Evolutionary conservation across 2,329 filamentous ascomycete genomes (phyloP).

Genomic region (Alternaria ventricosa): DNA sequence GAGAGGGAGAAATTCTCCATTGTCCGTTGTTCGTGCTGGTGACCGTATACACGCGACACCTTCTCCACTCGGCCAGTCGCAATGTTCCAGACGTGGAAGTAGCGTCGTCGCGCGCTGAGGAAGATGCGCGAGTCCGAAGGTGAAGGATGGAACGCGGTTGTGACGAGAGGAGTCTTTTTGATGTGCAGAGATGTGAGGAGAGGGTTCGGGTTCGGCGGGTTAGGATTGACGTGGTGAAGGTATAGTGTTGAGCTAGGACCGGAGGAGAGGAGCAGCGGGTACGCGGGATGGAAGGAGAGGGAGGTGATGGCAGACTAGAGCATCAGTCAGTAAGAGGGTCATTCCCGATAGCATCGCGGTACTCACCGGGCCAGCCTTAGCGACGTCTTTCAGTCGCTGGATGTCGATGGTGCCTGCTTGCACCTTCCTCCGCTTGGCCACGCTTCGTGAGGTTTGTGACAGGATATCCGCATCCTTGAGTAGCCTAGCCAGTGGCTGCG

Average conservation of each 20-base stretch:
- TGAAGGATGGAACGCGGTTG: slow-evolving; percentile 75
- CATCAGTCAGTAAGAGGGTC: slow-evolving; percentile 16
- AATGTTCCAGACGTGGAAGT: slow-evolving; percentile 95
- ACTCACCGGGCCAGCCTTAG: slow-evolving; percentile 72
- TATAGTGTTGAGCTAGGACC: slow-evolving; percentile 85
- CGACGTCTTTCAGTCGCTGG: slow-evolving; percentile 84
- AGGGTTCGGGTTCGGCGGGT: slow-evolving; percentile 80
- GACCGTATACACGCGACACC: slow-evolving; percentile 75
- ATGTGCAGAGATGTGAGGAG: slow-evolving; percentile 89
- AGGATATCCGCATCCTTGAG: slow-evolving; percentile 77
- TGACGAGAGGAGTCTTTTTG: slow-evolving; percentile 80
- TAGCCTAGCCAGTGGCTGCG: slow-evolving; percentile 78
- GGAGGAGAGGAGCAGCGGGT: slow-evolving; percentile 87
- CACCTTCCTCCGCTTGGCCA: slow-evolving; percentile 71
- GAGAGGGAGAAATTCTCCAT: slow-evolving; percentile 93
- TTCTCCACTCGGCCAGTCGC: slow-evolving; percentile 82
- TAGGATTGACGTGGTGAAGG: slow-evolving; percentile 85
- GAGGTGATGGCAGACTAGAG: slow-evolving; percentile 74
- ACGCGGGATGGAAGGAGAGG: slow-evolving; percentile 86
- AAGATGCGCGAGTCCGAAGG: slow-evolving; percentile 79
- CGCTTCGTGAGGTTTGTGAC: slow-evolving; percentile 57
- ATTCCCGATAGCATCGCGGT: not conserved
- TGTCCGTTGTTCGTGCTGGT: slow-evolving; percentile 79
- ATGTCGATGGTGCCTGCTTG: slow-evolving; percentile 90
- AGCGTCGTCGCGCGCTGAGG: slow-evolving; percentile 84